Conservation (phyloP, 2,329 filamentous ascomycete genomes). For the Calonectria multiphialidica region DNA sequence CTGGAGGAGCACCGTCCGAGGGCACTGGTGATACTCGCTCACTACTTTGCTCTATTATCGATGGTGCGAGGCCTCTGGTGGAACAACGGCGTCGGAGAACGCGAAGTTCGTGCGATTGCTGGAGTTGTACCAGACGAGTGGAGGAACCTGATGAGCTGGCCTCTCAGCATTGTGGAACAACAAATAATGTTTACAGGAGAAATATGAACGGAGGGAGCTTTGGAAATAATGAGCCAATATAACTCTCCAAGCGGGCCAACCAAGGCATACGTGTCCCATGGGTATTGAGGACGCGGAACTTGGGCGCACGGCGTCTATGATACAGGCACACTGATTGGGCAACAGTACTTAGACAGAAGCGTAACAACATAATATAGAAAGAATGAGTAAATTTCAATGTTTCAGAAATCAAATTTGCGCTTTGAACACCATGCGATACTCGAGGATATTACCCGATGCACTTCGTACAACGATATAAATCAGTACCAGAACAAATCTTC, state of each 20-base stretch:
- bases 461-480: background rate
- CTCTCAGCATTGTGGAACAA: slow-evolving; percentile 18
- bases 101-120: slow-evolving; percentile 10
- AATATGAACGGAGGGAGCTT: background rate
- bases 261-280: background rate
- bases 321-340: background rate
- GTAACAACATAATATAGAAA: background rate
- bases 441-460: background rate
- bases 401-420: background rate
- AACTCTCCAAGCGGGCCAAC: background rate
- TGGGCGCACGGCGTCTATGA: too few species aligned
- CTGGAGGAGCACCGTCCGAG: slow-evolving; percentile 18
- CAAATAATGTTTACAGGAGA: slow-evolving; percentile 21
- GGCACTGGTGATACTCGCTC: slow-evolving; percentile 16
- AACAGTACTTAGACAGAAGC: background rate
- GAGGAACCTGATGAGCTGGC: slow-evolving; percentile 19
- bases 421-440: background rate
- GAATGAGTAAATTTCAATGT: background rate
- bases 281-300: background rate
- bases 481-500: slow-evolving; percentile 18
- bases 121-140: slow-evolving; percentile 8
- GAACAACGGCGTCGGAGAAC: slow-evolving; percentile 3
- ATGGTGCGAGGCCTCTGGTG: slow-evolving; percentile 20
- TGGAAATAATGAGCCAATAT: background rate
- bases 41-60: slow-evolving; percentile 21